Evolutionary conservation across 202 grass and related monocot genomes (phyloP).

Genomic region (Elaeis oleifera): DNA sequence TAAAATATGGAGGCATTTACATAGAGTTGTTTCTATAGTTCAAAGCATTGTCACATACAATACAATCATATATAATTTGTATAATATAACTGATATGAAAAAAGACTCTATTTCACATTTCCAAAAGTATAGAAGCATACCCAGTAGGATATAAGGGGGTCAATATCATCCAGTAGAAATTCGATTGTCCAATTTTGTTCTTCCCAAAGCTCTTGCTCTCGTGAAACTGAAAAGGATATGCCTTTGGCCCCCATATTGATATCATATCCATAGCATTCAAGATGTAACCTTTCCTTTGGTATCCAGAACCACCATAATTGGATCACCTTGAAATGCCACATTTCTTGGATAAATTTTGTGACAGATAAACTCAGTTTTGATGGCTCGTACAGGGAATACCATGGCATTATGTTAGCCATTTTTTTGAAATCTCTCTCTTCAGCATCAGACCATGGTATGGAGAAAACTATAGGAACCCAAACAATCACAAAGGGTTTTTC

Average conservation of each 20-base stretch:
- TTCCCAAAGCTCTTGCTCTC: constrained; percentile 19
- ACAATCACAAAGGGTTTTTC: constrained; percentile 8
- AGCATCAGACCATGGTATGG: neutral
- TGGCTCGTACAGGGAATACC: constrained; percentile 13
- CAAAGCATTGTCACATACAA: no score
- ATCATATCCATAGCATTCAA: constrained; percentile 11
- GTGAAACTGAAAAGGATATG: constrained; percentile 15
- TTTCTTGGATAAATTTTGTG: constrained; percentile 13
- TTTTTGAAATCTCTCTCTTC: neutral
- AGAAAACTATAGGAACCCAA: constrained; percentile 1
- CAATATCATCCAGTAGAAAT: constrained; percentile 14
- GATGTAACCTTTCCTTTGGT: constrained; percentile 8
- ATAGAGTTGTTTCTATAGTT: no score
- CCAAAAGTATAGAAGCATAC: constrained; percentile 3
- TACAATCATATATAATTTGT: no score
- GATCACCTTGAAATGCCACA: constrained; percentile 17
- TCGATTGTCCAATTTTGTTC: constrained; percentile 21
- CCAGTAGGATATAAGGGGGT: constrained; percentile 21
- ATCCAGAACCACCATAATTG: constrained; percentile 15
- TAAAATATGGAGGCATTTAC: no score
- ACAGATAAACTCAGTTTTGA: constrained; percentile 15
- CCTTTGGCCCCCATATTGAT: constrained; percentile 18
- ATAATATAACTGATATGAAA: no score
- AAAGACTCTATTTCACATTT: neutral
- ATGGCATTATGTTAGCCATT: constrained; percentile 7